Evolutionary conservation across 2,329 filamentous ascomycete species (phyloP).

Genomic region (Beauveria pseudobassiana): DNA sequence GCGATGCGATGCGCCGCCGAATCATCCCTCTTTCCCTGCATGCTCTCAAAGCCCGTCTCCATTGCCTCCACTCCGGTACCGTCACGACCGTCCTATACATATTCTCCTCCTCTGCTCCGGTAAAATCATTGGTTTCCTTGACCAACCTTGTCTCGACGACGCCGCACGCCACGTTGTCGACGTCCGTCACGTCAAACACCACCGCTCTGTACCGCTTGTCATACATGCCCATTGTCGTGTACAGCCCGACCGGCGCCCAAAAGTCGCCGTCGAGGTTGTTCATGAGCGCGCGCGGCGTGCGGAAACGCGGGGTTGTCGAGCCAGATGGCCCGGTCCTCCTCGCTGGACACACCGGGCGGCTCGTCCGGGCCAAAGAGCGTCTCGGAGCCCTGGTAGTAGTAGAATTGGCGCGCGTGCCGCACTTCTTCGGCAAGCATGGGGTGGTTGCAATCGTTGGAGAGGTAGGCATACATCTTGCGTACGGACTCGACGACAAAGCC

Average conservation of each 20-base stretch:
- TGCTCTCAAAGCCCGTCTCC: background rate
- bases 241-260: background rate
- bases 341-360: background rate
- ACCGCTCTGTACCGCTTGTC: background rate
- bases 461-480: background rate
- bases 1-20: background rate
- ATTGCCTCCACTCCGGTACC: background rate
- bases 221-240: background rate
- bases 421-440: background rate
- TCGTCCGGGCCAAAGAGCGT: background rate
- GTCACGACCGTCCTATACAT: background rate
- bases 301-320: background rate
- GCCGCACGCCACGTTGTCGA: background rate
- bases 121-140: background rate
- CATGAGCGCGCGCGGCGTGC: background rate
- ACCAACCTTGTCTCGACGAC: background rate
- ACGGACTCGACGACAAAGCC: background rate
- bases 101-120: rapidly evolving
- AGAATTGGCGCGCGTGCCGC: background rate
- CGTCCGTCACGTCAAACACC: background rate
- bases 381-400: background rate
- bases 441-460: background rate
- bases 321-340: conserved; percentile 1
- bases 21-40: background rate
- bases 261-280: background rate